Evolutionary conservation across 2,329 filamentous ascomycete genomes (phyloP).

Genomic region (Fusarium euwallaceae): DNA sequence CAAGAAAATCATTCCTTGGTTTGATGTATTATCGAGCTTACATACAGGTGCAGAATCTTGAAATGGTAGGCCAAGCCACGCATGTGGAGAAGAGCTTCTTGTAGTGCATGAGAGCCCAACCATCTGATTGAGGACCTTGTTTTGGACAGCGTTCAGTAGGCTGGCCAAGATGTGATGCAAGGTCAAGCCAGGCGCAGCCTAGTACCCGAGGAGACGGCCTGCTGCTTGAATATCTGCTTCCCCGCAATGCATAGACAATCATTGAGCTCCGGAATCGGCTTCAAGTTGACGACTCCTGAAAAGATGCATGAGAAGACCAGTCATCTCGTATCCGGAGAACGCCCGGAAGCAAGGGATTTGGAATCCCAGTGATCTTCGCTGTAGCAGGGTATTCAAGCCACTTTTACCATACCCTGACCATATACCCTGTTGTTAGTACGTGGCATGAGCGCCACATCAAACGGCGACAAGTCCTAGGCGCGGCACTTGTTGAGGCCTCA

Average conservation of each 20-base stretch:
- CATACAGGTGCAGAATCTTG: neutral
- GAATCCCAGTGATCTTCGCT: neutral
- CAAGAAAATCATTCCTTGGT: slow-evolving; percentile 1
- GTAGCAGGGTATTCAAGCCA: slow-evolving; percentile 2
- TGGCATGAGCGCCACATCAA: neutral
- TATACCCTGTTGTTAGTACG: neutral
- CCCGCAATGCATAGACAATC: neutral
- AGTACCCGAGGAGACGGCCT: neutral
- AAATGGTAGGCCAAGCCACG: neutral
- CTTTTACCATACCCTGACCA: neutral
- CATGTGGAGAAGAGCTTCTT: neutral
- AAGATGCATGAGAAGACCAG: neutral
- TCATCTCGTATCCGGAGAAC: neutral
- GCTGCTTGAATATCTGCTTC: neutral
- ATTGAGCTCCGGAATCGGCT: neutral
- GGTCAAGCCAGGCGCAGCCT: neutral
- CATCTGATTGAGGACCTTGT: neutral
- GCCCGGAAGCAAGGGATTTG: neutral
- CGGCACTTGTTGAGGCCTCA: neutral
- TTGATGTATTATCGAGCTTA: neutral
- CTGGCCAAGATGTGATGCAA: no score
- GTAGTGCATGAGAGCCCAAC: neutral
- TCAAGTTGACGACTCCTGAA: neutral
- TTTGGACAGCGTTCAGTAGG: neutral
- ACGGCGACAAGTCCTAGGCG: neutral